Base-by-base conservation (phyloP, 768 basidiomycete genomes). In the Russula sp. region DNA sequence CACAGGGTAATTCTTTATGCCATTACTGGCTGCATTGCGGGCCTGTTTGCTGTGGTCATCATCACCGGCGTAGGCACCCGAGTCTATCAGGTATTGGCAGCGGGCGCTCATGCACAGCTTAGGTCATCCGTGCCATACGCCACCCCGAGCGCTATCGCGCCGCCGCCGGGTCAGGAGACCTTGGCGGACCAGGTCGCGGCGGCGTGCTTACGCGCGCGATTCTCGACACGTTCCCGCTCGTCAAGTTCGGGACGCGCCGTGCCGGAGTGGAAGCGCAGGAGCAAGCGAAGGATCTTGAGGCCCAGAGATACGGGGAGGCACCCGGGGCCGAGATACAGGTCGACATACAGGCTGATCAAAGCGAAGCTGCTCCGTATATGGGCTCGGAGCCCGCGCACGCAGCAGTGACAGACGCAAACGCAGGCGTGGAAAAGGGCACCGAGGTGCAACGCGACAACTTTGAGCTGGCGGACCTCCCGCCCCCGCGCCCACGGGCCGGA, bases 191-290 rank as follows among this genome's bases (percentile, higher is more conserved):
- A 11, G 65, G 67, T 14, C 67, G 61, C 42, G 62, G 61, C 10
- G 55, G 45, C 20, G 59, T 66, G 10, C 79, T 98, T 55, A 89
- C 91, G 1, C 85, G 91, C 20, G 96, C 96, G 20, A 94, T 98
- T 61, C 78, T 98, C 59, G 95, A 98, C 68, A 97, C 94, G 3
- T 98, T 98, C 77, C 94, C 95, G 4, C 77, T 97, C 65, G 87
- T 96, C 75, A 93, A 94, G 73, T 98, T 94, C 69, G 84, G 85
- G 6, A 61, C 68, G 32, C 55, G 57, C 20, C 39, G 65, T 31
- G 42, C 59, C 42, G 60, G 62, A 16, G 31, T 37, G 4, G 62
- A 50, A 14, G 22, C 20, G 49, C 68, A 32, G 22, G 44, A 11
- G 31, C 63, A 39, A 20, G 59, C 34, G 27, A 63, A 67, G 13